phyloP scores from a whole-genome alignment of 192 early-diverging fungal species.

The Coemansia sp. region DNA sequence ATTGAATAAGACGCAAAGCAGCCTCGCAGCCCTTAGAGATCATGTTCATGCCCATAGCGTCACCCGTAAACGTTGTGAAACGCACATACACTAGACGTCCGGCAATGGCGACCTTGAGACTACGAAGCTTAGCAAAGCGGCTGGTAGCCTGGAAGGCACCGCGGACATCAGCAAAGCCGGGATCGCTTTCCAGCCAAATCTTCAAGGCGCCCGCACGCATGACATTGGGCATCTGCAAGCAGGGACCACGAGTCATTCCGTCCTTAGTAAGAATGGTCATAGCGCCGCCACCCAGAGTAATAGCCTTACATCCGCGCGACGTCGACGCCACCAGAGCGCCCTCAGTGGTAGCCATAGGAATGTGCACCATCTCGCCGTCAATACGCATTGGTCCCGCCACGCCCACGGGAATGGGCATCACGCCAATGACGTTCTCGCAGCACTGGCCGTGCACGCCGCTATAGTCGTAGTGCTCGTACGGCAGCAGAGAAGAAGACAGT shows the following conservation, averaged over 20 bases:
- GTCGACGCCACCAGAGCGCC: constrained; percentile 89
- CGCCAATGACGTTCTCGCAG: constrained; percentile 96
- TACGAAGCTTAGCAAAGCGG: constrained; percentile 83
- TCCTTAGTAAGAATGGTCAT: constrained; percentile 76
- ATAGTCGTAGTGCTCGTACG: constrained; percentile 88
- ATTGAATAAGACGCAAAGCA: constrained; percentile 65
- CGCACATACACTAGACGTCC: constrained; percentile 85
- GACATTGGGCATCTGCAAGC: constrained; percentile 81
- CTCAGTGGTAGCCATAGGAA: constrained; percentile 97
- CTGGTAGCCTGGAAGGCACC: constrained; percentile 85
- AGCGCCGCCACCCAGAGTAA: constrained; percentile 85
- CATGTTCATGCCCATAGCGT: constrained; percentile 99
- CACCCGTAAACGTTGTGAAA: constrained; percentile 89
- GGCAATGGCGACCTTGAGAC: constrained; percentile 81
- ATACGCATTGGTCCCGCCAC: constrained; percentile 87
- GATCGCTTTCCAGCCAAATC: constrained; percentile 69
- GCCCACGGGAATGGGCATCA: constrained; percentile 90
- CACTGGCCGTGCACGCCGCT: constrained; percentile 86
- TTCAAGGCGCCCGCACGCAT: constrained; percentile 68
- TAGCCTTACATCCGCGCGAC: constrained; percentile 93
- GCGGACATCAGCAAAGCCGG: constrained; percentile 66
- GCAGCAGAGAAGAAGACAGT: constrained; percentile 69
- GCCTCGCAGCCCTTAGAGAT: constrained; percentile 94
- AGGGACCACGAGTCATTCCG: constrained; percentile 93
- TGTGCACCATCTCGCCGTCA: constrained; percentile 78